These are phyloP conservation scores for Bipolaris cookei DNA, from an alignment of 2,329 filamentous ascomycete species.

Conservation along the genomic window DNA sequence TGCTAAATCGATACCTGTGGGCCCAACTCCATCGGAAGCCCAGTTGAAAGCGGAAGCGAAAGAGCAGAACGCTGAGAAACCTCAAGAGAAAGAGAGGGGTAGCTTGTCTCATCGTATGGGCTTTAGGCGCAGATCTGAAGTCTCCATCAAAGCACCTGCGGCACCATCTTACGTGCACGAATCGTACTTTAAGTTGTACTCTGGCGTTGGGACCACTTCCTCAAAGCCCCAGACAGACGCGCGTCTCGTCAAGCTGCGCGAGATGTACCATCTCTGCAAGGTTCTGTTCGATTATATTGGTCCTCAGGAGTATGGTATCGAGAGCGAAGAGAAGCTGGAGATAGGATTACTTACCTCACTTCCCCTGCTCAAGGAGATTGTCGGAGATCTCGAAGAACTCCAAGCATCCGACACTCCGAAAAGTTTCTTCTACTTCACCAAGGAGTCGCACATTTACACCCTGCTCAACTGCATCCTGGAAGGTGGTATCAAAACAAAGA, in stretches of 20 bases:
- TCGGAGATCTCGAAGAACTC: conserved; percentile 94
- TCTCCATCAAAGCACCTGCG: conserved; percentile 31
- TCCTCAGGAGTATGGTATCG: conserved; percentile 97
- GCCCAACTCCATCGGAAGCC: conserved; percentile 44
- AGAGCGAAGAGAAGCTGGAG: conserved; percentile 94
- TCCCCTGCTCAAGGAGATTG: conserved; percentile 93
- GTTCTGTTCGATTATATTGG: conserved; percentile 98
- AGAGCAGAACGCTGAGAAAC: conserved; percentile 51
- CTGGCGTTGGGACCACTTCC: conserved; percentile 65
- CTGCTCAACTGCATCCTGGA: conserved; percentile 97
- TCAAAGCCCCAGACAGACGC: conserved; percentile 81
- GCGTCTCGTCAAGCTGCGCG: conserved; percentile 84
- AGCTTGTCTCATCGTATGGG: conserved; percentile 57
- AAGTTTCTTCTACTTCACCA: conserved; percentile 98
- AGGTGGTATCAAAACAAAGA: conserved; percentile 95
- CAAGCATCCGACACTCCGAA: conserved; percentile 94
- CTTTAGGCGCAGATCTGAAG: conserved; percentile 60
- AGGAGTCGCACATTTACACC: conserved; percentile 98
- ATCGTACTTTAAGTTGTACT: conserved; percentile 89
- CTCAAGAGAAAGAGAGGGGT: conserved; percentile 42
- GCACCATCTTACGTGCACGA: conserved; percentile 53
- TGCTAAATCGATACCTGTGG: conserved; percentile 32
- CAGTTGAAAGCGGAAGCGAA: conserved; percentile 35
- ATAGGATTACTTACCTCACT: conserved; percentile 94
- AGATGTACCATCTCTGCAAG: conserved; percentile 92